phyloP scores from a whole-genome alignment of 2,329 filamentous ascomycete species.

The Colletotrichum coccodes region DNA sequence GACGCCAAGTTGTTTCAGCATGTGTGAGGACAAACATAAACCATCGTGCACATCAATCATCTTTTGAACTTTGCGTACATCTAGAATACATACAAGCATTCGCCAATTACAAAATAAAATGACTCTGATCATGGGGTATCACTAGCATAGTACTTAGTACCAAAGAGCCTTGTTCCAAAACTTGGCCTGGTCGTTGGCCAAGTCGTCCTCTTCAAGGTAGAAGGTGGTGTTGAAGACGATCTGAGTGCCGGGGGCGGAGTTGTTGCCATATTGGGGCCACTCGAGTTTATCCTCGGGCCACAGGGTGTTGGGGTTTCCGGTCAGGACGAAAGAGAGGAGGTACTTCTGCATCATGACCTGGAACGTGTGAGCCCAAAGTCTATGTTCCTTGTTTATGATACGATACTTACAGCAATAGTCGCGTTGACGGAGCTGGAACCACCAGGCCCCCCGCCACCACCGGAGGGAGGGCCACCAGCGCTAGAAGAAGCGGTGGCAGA shows the following conservation, averaged over 20 bases:
- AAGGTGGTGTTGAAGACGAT: constrained; percentile 20
- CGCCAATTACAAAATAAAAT: neutral
- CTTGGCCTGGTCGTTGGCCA: constrained; percentile 13
- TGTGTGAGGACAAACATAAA: no score
- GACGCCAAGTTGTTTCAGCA: no score
- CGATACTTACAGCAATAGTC: neutral
- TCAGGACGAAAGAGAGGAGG: constrained; percentile 3
- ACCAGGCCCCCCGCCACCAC: neutral
- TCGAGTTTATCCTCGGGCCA: constrained; percentile 16
- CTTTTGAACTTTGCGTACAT: no score
- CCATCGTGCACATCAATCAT: no score
- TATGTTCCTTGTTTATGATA: neutral
- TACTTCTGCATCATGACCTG: constrained; percentile 24
- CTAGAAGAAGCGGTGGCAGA: neutral
- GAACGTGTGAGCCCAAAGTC: neutral
- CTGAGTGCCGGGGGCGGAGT: constrained; percentile 4
- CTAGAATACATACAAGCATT: no score
- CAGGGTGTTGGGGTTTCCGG: constrained; percentile 11
- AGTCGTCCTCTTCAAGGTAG: constrained; percentile 6
- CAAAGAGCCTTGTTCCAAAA: constrained; percentile 14
- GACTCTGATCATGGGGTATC: neutral
- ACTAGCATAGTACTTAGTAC: neutral
- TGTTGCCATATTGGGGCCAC: constrained; percentile 22
- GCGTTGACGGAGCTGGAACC: constrained; percentile 6
- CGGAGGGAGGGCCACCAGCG: neutral